Conservation (phyloP, 2,329 filamentous ascomycete genomes). For the Aureobasidium uvarum region DNA sequence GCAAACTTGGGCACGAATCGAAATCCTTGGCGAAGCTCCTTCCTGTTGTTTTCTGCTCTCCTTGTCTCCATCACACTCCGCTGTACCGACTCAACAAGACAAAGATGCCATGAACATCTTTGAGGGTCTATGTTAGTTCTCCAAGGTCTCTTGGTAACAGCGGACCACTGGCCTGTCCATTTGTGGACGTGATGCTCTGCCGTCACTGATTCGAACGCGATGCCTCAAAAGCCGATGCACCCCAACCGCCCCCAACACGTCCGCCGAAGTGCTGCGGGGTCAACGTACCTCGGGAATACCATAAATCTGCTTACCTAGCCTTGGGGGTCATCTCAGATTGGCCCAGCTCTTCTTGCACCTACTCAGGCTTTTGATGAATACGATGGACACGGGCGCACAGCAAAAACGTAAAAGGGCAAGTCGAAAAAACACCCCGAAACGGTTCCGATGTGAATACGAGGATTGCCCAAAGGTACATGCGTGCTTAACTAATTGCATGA, state of each 20-base stretch:
- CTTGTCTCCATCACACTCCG: too few relatives aligned
- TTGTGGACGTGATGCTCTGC: not conserved
- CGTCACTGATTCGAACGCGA: not conserved
- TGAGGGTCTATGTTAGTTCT: not conserved
- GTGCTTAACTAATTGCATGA: too few relatives aligned
- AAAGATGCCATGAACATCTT: not conserved
- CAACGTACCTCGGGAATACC: not conserved
- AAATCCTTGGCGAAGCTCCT: not conserved
- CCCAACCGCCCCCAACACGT: not conserved
- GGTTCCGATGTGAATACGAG: constrained; percentile 67
- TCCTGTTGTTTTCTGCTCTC: not conserved
- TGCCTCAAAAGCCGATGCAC: not conserved
- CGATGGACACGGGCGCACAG: not conserved
- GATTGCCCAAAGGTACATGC: constrained; percentile 66
- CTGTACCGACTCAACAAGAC: too few relatives aligned
- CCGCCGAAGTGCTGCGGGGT: constrained; percentile 15
- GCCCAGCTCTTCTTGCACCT: not conserved
- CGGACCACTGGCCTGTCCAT: not conserved
- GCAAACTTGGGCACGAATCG: not conserved
- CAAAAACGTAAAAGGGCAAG: constrained; percentile 54
- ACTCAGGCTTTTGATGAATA: not conserved
- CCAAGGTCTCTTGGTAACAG: not conserved
- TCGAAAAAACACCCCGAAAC: constrained; percentile 73
- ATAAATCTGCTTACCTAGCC: not conserved
- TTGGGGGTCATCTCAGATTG: constrained; percentile 13